phyloP scores from a whole-genome alignment of 768 basidiomycete genomes.

The Chalciporus piperatus region DNA sequence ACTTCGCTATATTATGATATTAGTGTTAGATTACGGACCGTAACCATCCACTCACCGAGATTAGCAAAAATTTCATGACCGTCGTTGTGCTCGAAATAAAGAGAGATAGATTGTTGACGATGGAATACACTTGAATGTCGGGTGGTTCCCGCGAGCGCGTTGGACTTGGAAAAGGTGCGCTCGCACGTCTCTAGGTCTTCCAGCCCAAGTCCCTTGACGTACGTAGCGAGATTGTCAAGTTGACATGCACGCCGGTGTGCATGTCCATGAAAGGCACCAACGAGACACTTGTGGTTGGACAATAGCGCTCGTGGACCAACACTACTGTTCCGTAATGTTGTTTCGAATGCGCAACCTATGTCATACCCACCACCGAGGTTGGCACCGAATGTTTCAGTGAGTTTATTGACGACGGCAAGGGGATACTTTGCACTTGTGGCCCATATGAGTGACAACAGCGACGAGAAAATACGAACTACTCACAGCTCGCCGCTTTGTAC shows the following conservation, averaged over 20 bases:
- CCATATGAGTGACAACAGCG: background rate
- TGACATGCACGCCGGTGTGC: slow-evolving; percentile 22
- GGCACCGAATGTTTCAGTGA: slow-evolving; percentile 7
- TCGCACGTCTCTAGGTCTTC: slow-evolving; percentile 22
- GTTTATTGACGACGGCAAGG: slow-evolving; percentile 8
- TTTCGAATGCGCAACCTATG: slow-evolving; percentile 21
- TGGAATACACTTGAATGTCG: slow-evolving; percentile 19
- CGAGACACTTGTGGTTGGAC: slow-evolving; percentile 2
- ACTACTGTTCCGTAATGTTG: slow-evolving; percentile 10
- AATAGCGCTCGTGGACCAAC: background rate
- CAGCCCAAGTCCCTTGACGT: slow-evolving; percentile 15
- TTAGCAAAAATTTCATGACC: too few species aligned
- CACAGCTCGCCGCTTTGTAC: slow-evolving; percentile 17
- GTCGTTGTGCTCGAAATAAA: background rate
- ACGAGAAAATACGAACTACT: background rate
- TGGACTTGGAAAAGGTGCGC: slow-evolving; percentile 16
- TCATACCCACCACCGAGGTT: slow-evolving; percentile 19
- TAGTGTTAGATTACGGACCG: too few species aligned
- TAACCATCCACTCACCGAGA: too few species aligned
- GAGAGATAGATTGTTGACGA: slow-evolving; percentile 10
- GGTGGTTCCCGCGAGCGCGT: slow-evolving; percentile 11
- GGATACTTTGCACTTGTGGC: slow-evolving; percentile 22
- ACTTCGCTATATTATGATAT: background rate
- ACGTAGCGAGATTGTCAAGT: slow-evolving; percentile 13
- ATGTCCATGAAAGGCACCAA: slow-evolving; percentile 24